Conservation (phyloP, 108 stramenopile genomes). For the Pinguiococcus pyrenoidosus region DNA sequence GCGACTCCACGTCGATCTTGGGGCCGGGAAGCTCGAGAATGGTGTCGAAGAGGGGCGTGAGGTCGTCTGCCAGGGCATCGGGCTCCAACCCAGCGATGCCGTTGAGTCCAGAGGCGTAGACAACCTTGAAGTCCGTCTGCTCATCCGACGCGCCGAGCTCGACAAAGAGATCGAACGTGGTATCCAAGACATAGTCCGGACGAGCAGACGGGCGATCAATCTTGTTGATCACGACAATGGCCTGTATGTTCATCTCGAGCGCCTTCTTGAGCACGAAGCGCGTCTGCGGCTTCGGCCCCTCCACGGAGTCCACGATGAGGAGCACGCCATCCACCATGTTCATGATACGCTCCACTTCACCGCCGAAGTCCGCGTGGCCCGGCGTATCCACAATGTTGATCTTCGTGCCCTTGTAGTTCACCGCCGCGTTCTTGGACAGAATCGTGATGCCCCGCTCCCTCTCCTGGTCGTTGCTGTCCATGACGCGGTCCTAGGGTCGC, state of each 20-base stretch:
- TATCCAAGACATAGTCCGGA: slow-evolving; percentile 93
- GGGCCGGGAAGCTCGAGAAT: slow-evolving; percentile 30
- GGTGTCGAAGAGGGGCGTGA: slow-evolving; percentile 76
- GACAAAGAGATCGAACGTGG: slow-evolving; percentile 92
- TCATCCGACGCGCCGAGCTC: slow-evolving; percentile 87
- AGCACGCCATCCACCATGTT: slow-evolving; percentile 97
- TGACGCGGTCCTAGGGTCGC: slow-evolving; percentile 77
- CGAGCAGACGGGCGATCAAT: slow-evolving; percentile 91
- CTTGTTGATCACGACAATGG: slow-evolving; percentile 96
- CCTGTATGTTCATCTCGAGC: slow-evolving; percentile 67
- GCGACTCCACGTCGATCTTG: slow-evolving; percentile 8
- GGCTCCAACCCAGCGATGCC: slow-evolving; percentile 74
- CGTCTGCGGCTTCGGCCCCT: slow-evolving; percentile 97
- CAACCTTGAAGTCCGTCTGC: slow-evolving; percentile 91
- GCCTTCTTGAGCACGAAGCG: slow-evolving; percentile 96
- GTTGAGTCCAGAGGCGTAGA: slow-evolving; percentile 81
- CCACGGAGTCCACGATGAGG: slow-evolving; percentile 89
- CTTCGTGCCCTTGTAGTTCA: slow-evolving; percentile 74
- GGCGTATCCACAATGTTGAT: slow-evolving; percentile 99
- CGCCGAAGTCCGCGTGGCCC: slow-evolving; percentile 96
- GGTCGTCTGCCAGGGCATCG: slow-evolving; percentile 55
- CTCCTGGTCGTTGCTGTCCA: slow-evolving; percentile 97
- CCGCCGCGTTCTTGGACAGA: slow-evolving; percentile 87
- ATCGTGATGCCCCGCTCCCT: slow-evolving; percentile 96
- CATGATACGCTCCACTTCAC: slow-evolving; percentile 93